Base-by-base conservation (phyloP, 371 early-diverging fungal genomes). In the Rhizopus arrhizus region DNA sequence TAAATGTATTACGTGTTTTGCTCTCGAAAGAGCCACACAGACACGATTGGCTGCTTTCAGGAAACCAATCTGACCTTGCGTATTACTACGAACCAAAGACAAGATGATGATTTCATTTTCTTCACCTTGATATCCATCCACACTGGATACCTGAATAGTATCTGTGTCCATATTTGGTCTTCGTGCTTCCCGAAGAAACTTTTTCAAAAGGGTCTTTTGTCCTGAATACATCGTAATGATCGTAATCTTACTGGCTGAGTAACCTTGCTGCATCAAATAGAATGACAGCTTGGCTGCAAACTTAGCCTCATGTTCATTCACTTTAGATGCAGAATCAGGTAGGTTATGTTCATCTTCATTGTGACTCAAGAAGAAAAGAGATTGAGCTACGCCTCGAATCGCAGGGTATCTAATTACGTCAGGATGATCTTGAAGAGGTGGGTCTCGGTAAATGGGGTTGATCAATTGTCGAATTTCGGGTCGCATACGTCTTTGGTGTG, bases 101-200 rank as follows among this genome's bases (percentile, higher is more conserved):
- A 91, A 48, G 32, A 92, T 83, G 56, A 91, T 88, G 36, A 91
- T 85, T 40, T 91, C 90, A 58, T 83, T 83, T 65, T 89, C 88
- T 58, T 87, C 86, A 45, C 92, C 92, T 68, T 94, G 91, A 57
- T 87, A 94, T 5, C 89, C 89, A 70, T 91, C 92, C 4, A 92
- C 89, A 45, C 91, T 91, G 16, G 84, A 80, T 1, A 91, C 81
- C 4, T 78, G 73, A 36, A 89, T 74, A 0, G 48, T 36, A 0
- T 67, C 56, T 0, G 68, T 53, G 38, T 74, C 77, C 2, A 75
- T 43, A 31, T 66, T 61, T 0, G 53, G 43, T 6, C 65, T 50
- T 31, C 69, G 53, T 38, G 77, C 80, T 0, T 72, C 74, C 0
- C 78, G 70, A 22, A 85, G 56, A 3, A 50, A 59, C 33, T 72